Conservation (phyloP, 345 rosid genomes). For the Rhodamnia argentea region DNA sequence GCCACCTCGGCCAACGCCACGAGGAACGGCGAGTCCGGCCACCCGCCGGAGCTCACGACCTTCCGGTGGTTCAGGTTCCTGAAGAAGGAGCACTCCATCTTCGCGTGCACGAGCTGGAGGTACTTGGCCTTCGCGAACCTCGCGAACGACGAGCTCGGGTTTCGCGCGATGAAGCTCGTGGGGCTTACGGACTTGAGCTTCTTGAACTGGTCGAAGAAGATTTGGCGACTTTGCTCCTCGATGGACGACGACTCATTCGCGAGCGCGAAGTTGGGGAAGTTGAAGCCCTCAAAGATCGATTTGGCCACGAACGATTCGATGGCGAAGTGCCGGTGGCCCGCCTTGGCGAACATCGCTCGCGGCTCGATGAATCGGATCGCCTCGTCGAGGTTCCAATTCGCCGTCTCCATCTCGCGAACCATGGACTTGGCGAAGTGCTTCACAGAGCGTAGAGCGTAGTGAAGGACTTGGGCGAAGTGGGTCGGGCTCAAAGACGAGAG, state of each 20-base stretch:
- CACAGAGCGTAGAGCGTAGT: conserved; percentile 45
- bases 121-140: conserved; percentile 53
- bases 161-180: conserved; percentile 34
- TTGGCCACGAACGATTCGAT: conserved; percentile 70
- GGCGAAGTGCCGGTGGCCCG: conserved; percentile 44
- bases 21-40: conserved; percentile 74
- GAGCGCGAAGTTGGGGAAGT: conserved; percentile 23
- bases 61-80: conserved; percentile 86
- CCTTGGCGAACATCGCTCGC: conserved; percentile 21
- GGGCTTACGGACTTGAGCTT: conserved; percentile 34
- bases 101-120: conserved; percentile 68
- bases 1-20: conserved; percentile 66
- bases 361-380: conserved; percentile 59
- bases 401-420: conserved; percentile 71
- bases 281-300: conserved; percentile 62
- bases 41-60: conserved; percentile 53
- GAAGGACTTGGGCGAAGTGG: conserved; percentile 48
- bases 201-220: conserved; percentile 36
- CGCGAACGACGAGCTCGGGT: conserved; percentile 45
- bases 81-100: conserved; percentile 93
- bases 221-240: conserved; percentile 6
- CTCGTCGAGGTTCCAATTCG: conserved; percentile 72
- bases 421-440: conserved; percentile 53
- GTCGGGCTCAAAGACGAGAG: conserved; percentile 26
- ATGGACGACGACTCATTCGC: conserved; percentile 9